Evolutionary conservation across 768 basidiomycete genomes (phyloP), one percentile per base, ranked within the genome.

Genomic region (Tricholomella constricta): DNA sequence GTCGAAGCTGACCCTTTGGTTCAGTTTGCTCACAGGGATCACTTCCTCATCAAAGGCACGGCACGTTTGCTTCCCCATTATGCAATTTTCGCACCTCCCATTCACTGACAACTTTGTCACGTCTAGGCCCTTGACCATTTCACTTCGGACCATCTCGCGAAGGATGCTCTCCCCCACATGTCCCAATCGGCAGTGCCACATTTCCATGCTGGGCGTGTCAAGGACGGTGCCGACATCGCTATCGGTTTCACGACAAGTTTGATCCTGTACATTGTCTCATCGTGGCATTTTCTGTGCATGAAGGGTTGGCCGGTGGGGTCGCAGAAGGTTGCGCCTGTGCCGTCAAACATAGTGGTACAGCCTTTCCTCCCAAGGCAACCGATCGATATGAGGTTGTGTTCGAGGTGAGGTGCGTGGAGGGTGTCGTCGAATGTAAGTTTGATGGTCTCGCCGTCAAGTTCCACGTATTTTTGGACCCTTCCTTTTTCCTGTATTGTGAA

Each of bases 321-420:
- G 17, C 31, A 29, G 43, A 45, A 27, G 8, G 22, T 31, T 2
- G 29, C 43, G 14, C 43, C 7, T 8, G 26, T 27, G 15, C 43
- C 27, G 17, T 27, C 43, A 23, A 45, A 45, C 10, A 45, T 3
- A 3, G 43, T 29, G n/a, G 27, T 29, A 11, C 43, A 26, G 4
- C 43, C 43, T 6, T 27, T 45, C 43, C 22, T 19, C 6, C 31
- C 43, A 5, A 45, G 27, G 27, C 26, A 45, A n/a, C 48, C 37
- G n/a, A 56, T 51, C 1, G 50, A 56, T 2, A 56, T 46, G 36
- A 56, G 55, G 48, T 56, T 56, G 27, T 41, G 41, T 3, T 27
- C 14, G 9, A 56, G 32, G 35, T 41, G 19, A 2, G 55, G 55
- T 14, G 55, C 44, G 36, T 56, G 55, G 1, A 51, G 26, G 1